phyloP scores from a whole-genome alignment of 108 stramenopile species.

The Seminavis robusta region DNA sequence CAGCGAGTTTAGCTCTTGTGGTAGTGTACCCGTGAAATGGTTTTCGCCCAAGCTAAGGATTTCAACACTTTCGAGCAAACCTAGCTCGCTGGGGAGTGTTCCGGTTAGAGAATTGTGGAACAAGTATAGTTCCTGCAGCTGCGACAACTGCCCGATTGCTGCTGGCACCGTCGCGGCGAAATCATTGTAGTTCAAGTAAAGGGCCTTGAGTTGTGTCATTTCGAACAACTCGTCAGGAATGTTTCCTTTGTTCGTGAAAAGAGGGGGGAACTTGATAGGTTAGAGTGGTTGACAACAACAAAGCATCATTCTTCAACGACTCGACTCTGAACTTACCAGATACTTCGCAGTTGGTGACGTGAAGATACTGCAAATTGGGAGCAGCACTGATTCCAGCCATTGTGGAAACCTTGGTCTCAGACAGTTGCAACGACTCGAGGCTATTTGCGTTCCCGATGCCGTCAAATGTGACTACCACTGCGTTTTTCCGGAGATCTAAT shows the following conservation, averaged over 20 bases:
- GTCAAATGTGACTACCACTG: slow-evolving; percentile 50
- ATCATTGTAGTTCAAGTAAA: slow-evolving; percentile 40
- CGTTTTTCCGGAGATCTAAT: slow-evolving; percentile 47
- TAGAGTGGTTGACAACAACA: too few relatives aligned
- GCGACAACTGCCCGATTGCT: slow-evolving; percentile 27
- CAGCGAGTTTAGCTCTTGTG: slow-evolving; percentile 1
- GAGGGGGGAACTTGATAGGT: too few relatives aligned
- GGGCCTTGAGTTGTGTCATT: slow-evolving; percentile 41
- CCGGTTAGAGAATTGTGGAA: slow-evolving; percentile 47
- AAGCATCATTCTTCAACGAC: too few relatives aligned
- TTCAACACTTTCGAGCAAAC: background rate
- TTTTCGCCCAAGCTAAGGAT: slow-evolving; percentile 5
- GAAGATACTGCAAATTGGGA: slow-evolving; percentile 20
- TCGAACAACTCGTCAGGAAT: slow-evolving; percentile 43
- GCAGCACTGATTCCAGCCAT: slow-evolving; percentile 35
- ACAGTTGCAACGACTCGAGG: slow-evolving; percentile 57
- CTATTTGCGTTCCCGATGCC: slow-evolving; percentile 60
- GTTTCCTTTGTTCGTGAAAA: too few relatives aligned
- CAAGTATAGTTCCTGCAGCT: slow-evolving; percentile 47
- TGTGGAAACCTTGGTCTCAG: slow-evolving; percentile 37
- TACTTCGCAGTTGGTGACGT: slow-evolving; percentile 23
- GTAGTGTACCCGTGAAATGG: slow-evolving; percentile 6
- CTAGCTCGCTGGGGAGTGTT: slow-evolving; percentile 23
- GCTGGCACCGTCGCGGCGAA: slow-evolving; percentile 45
- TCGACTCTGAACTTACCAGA: too few relatives aligned